A percentile compares a stretch with the other conserved stretches of the same genome.
These are phyloP conservation scores for Wallacemonas rigidus DNA, from an alignment of 208 protist species.

Conservation along the genomic window DNA sequence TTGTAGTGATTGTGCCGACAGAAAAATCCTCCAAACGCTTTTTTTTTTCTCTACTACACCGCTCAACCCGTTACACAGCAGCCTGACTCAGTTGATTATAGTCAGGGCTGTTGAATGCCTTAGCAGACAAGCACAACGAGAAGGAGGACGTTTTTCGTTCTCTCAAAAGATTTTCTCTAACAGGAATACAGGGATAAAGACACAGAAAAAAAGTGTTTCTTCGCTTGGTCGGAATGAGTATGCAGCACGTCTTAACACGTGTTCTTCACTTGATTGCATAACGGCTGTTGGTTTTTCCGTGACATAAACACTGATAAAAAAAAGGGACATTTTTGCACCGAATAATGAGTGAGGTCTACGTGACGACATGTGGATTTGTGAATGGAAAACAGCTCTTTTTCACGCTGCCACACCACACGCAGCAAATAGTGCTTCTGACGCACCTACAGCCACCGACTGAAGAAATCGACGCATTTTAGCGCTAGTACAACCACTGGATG, in stretches of 20 bases:
- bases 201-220: conserved; percentile 5
- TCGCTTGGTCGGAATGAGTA: conserved; percentile 3
- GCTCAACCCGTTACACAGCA: background rate
- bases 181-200: background rate
- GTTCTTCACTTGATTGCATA: background rate
- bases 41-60: conserved; percentile 18
- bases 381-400: too few species aligned
- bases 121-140: conserved; percentile 11
- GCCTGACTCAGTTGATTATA: conserved; percentile 16
- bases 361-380: too few species aligned
- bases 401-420: too few species aligned
- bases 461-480: too few species aligned
- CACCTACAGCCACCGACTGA: too few species aligned
- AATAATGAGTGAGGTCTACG: background rate
- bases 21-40: background rate
- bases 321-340: background rate
- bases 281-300: background rate
- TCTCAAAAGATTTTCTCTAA: background rate
- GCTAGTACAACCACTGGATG: too few species aligned
- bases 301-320: background rate
- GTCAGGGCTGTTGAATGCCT: background rate
- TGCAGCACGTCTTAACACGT: background rate
- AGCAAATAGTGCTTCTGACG: too few species aligned
- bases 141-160: conserved; percentile 3
- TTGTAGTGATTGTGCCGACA: background rate